phyloP scores from a whole-genome alignment of 192 early-diverging fungal species.

The Coemansia sp. region DNA sequence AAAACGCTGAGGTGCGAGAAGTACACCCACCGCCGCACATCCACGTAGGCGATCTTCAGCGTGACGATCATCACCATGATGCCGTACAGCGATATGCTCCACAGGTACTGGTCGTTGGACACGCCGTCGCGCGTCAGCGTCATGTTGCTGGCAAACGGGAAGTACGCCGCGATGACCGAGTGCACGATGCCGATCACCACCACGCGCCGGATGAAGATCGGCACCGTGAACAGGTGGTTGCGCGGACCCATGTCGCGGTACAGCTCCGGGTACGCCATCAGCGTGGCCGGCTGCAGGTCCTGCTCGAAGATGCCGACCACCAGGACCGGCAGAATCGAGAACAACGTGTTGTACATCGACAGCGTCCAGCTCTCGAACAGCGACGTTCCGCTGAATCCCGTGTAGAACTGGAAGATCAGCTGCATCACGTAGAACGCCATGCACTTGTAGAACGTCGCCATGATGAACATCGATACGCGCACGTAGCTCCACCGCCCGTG shows the following conservation, averaged over 20 bases:
- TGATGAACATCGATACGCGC: conserved; percentile 73
- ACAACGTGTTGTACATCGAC: conserved; percentile 81
- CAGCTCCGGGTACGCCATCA: conserved; percentile 70
- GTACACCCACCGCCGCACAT: conserved; percentile 64
- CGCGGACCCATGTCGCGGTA: conserved; percentile 60
- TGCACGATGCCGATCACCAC: conserved; percentile 58
- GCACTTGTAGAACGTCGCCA: conserved; percentile 90
- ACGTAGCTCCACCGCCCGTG: conserved; percentile 89
- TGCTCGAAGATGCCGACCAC: conserved; percentile 82
- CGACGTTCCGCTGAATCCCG: conserved; percentile 73
- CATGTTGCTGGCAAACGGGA: conserved; percentile 37
- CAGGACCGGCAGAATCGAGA: conserved; percentile 77
- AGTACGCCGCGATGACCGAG: conserved; percentile 36
- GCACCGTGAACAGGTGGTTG: conserved; percentile 53
- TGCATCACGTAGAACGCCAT: conserved; percentile 77
- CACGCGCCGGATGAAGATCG: conserved; percentile 48
- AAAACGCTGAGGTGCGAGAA: conserved; percentile 63
- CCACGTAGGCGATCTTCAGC: conserved; percentile 69
- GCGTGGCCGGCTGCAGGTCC: conserved; percentile 66
- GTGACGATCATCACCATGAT: conserved; percentile 68
- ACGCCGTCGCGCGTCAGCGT: conserved; percentile 30
- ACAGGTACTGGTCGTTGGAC: conserved; percentile 59
- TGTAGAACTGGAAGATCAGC: conserved; percentile 73
- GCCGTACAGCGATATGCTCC: conserved; percentile 60
- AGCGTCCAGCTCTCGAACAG: conserved; percentile 77